These are phyloP conservation scores for Macrophomina phaseolina DNA, from an alignment of 2,329 filamentous ascomycete genomes.

Conservation along the genomic window DNA sequence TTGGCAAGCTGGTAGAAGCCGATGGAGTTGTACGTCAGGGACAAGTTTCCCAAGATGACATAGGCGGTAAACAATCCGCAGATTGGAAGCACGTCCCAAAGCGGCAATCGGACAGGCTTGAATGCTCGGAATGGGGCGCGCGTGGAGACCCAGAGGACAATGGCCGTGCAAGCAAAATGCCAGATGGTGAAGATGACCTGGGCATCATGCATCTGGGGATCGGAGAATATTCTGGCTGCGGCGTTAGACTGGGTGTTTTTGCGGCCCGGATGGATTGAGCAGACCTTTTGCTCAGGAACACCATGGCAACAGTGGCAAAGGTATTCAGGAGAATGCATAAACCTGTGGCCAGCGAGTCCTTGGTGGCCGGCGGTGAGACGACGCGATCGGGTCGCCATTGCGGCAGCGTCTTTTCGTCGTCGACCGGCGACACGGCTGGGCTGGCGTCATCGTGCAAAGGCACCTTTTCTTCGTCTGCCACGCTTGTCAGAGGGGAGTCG, in stretches of 20 bases:
- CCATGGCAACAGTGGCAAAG: conserved; percentile 49
- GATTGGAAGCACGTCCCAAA: conserved; percentile 52
- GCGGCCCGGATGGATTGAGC: background rate
- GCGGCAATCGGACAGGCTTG: conserved; percentile 51
- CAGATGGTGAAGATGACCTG: conserved; percentile 56
- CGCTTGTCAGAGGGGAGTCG: background rate
- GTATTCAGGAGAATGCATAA: conserved; percentile 53
- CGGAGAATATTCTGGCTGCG: conserved; percentile 48
- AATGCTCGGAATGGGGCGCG: conserved; percentile 52
- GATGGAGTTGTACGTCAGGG: conserved; percentile 54
- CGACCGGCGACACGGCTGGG: conserved; percentile 15
- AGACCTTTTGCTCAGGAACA: conserved; percentile 52
- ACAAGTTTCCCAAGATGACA: conserved; percentile 53
- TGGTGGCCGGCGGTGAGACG: conserved; percentile 4
- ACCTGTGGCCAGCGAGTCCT: conserved; percentile 44
- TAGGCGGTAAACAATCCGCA: conserved; percentile 55
- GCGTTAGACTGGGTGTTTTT: background rate
- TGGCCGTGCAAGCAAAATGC: conserved; percentile 53
- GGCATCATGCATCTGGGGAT: conserved; percentile 51
- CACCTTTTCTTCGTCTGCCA: conserved; percentile 16
- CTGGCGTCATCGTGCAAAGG: conserved; percentile 1
- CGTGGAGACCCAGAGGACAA: conserved; percentile 51
- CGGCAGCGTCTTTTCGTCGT: conserved; percentile 23
- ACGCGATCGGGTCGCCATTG: conserved; percentile 22
- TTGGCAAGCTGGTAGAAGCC: conserved; percentile 57